Evolutionary conservation across 176 grass and related monocot genomes (phyloP).

Genomic region (Poa annua): DNA sequence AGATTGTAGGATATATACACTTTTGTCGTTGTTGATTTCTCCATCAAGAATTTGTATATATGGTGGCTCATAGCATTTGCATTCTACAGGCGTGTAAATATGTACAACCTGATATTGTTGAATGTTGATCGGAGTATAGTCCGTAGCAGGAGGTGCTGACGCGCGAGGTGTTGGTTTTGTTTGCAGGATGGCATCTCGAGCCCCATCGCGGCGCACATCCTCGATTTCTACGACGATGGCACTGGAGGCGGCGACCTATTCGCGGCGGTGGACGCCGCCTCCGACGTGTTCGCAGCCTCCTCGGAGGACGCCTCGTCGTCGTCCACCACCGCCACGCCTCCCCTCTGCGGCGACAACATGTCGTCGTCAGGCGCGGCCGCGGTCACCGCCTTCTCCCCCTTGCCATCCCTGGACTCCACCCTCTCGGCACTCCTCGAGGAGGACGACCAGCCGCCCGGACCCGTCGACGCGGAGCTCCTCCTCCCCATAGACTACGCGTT

Average conservation of each 20-base stretch:
- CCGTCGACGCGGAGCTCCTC: conserved; percentile 38
- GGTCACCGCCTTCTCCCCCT: conserved; percentile 47
- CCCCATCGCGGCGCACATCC: conserved; percentile 64
- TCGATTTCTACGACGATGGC: conserved; percentile 75
- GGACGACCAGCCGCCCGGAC: conserved; percentile 31
- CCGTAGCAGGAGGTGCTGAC: background rate
- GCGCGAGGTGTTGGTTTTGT: background rate
- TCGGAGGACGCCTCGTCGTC: conserved; percentile 54
- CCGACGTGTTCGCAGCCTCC: conserved; percentile 41
- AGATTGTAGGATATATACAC: background rate
- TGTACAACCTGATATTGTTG: background rate
- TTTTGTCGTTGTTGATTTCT: background rate
- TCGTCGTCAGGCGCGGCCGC: conserved; percentile 15
- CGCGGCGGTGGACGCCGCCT: conserved; percentile 36
- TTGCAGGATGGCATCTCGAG: conserved; percentile 89
- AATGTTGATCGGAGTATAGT: background rate
- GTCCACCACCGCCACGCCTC: conserved; percentile 42
- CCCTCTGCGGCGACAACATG: conserved; percentile 38
- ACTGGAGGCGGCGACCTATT: conserved; percentile 56
- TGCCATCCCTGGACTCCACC: conserved; percentile 59
- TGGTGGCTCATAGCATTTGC: background rate
- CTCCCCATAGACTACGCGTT: conserved; percentile 47
- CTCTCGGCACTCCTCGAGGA: conserved; percentile 65
- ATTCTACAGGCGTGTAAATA: conserved; percentile 34
- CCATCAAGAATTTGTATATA: conserved; percentile 6